A percentile compares a stretch with the other conserved stretches of the same genome.
Conservation (phyloP, 1,284 basidiomycete genomes). For the Exobasidium rhododendri region DNA sequence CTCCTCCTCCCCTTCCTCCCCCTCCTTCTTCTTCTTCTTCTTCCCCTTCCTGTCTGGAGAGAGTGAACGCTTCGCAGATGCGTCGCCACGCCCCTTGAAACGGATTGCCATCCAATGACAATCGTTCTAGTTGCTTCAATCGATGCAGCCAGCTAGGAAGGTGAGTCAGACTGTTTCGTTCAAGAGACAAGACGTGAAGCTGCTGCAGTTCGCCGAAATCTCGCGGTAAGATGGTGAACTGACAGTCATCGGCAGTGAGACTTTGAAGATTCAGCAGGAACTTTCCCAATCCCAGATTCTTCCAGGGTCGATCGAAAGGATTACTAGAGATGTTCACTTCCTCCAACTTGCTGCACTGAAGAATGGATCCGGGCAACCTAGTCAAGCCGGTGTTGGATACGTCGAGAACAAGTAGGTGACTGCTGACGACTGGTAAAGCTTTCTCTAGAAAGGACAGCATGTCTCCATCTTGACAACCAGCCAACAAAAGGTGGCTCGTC, state of each 20-base stretch:
- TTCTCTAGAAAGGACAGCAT: constrained; percentile 25
- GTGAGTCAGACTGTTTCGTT: constrained; percentile 81
- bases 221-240: constrained; percentile 67
- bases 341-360: constrained; percentile 74
- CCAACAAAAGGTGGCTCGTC: constrained; percentile 29
- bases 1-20: neutral
- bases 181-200: constrained; percentile 80
- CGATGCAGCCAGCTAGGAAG: constrained; percentile 90
- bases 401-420: constrained; percentile 45
- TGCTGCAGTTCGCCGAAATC: constrained; percentile 60
- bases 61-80: constrained; percentile 57
- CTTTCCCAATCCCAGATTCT: neutral
- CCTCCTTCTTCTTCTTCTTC: neutral
- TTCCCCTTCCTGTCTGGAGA: neutral
- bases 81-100: constrained; percentile 88
- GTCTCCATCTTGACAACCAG: constrained; percentile 18
- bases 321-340: constrained; percentile 92
- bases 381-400: constrained; percentile 70
- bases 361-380: constrained; percentile 73
- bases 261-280: constrained; percentile 63
- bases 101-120: constrained; percentile 87
- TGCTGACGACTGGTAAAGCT: constrained; percentile 22
- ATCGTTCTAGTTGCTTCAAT: constrained; percentile 73
- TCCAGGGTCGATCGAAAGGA: constrained; percentile 36
- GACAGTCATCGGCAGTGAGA: constrained; percentile 82